phyloP scores from a whole-genome alignment of 345 rosid species.

The Citrus sp. region DNA sequence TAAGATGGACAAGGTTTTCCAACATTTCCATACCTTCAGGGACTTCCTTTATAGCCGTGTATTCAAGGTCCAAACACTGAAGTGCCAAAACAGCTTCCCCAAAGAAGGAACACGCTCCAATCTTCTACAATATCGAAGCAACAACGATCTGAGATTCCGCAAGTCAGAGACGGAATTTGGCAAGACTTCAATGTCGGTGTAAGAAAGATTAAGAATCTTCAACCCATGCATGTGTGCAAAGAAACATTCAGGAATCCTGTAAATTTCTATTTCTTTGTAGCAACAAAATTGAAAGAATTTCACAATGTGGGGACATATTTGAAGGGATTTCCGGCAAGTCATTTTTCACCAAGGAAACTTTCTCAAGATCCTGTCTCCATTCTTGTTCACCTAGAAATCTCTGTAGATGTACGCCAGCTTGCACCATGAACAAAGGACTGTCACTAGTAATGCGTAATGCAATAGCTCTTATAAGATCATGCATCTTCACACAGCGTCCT shows the following conservation, averaged over 20 bases:
- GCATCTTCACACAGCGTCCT: too few species aligned
- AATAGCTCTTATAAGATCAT: constrained; percentile 13
- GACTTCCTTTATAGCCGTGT: too few species aligned
- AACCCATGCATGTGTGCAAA: constrained; percentile 5
- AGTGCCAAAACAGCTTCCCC: too few species aligned
- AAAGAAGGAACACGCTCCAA: too few species aligned
- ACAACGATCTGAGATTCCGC: constrained; percentile 5
- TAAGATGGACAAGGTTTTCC: not conserved
- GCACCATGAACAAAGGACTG: constrained; percentile 8
- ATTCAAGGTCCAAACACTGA: too few species aligned
- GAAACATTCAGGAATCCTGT: constrained; percentile 2
- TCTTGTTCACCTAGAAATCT: not conserved
- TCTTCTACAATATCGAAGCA: not conserved
- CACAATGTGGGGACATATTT: constrained; percentile 13
- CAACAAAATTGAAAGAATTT: not conserved
- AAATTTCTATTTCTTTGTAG: not conserved
- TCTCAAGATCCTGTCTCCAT: not conserved
- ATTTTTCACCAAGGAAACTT: constrained; percentile 13
- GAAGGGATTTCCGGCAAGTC: not conserved
- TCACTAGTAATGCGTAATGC: constrained; percentile 3
- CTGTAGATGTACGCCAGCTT: not conserved
- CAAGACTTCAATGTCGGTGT: too few species aligned
- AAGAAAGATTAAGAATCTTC: not conserved
- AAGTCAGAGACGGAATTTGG: not conserved
- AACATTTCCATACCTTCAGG: not conserved